These are phyloP conservation scores for Talaromyces atroroseus DNA, from an alignment of 2,329 filamentous ascomycete genomes.

Conservation along the genomic window DNA sequence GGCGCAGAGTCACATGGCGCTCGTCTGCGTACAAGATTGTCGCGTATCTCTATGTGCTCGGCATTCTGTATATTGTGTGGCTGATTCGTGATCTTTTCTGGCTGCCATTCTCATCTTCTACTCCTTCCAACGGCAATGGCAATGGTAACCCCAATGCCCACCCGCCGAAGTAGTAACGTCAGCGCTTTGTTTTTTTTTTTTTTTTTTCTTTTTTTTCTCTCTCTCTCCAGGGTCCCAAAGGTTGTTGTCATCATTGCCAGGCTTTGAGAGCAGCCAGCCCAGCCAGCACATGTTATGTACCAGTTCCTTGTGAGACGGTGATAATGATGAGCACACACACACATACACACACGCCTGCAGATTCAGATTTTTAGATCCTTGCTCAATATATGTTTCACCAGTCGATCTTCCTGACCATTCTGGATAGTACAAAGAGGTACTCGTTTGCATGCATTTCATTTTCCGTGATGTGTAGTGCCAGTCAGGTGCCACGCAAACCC, in stretches of 20 bases:
- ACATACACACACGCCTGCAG: too few relatives aligned
- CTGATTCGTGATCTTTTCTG: constrained; percentile 36
- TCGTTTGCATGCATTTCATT: neutral
- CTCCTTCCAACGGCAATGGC: neutral
- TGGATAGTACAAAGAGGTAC: neutral
- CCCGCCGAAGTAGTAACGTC: neutral
- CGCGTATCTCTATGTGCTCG: constrained; percentile 36
- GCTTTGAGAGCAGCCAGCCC: neutral
- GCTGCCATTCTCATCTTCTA: constrained; percentile 27
- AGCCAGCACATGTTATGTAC: neutral
- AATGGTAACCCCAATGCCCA: neutral
- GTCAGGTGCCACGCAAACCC: neutral
- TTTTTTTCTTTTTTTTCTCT: neutral
- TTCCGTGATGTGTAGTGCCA: neutral
- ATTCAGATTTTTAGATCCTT: neutral
- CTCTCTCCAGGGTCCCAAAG: neutral
- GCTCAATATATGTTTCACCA: neutral
- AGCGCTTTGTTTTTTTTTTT: too few relatives aligned
- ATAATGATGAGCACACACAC: neutral
- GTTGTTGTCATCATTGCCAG: neutral
- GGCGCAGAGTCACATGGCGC: constrained; percentile 38
- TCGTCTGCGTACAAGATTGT: constrained; percentile 39
- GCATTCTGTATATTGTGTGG: constrained; percentile 37
- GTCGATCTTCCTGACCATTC: neutral
- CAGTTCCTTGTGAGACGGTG: neutral